These are phyloP conservation scores for Colletotrichum filicis DNA, from an alignment of 2,329 filamentous ascomycete species.

Conservation along the genomic window DNA sequence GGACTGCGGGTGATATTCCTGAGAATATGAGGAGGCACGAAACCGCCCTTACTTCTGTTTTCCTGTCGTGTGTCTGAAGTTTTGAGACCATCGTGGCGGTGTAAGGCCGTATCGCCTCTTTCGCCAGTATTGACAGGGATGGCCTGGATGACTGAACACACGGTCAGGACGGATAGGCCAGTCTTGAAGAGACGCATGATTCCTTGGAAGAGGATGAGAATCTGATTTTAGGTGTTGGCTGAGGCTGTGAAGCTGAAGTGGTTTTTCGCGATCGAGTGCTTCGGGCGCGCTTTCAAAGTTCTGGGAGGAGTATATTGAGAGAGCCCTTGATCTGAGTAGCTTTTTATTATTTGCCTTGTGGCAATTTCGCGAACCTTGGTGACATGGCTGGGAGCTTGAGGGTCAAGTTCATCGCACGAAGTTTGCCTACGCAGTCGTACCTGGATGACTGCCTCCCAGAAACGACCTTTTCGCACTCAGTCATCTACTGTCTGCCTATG, in stretches of 20 bases:
- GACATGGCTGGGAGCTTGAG: neutral
- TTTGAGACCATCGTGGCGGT: neutral
- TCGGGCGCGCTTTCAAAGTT: neutral
- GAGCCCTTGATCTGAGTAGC: neutral
- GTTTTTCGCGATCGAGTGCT: neutral
- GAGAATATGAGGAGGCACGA: neutral
- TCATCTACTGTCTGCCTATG: too few relatives aligned
- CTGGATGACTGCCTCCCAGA: neutral
- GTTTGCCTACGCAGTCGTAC: neutral
- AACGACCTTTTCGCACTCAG: neutral
- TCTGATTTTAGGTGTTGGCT: neutral
- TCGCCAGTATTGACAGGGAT: neutral
- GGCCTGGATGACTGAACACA: too few relatives aligned
- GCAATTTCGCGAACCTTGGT: neutral
- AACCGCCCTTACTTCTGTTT: too few relatives aligned
- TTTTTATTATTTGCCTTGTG: neutral
- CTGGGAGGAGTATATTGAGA: neutral
- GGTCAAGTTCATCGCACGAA: neutral
- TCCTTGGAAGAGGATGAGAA: neutral
- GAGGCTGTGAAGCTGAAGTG: neutral
- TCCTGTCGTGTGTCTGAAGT: neutral
- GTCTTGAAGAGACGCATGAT: neutral
- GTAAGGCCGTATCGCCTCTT: neutral
- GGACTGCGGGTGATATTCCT: neutral
- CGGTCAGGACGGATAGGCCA: neutral